phyloP scores from a whole-genome alignment of 345 rosid species.

The Pugionium cornutum region DNA sequence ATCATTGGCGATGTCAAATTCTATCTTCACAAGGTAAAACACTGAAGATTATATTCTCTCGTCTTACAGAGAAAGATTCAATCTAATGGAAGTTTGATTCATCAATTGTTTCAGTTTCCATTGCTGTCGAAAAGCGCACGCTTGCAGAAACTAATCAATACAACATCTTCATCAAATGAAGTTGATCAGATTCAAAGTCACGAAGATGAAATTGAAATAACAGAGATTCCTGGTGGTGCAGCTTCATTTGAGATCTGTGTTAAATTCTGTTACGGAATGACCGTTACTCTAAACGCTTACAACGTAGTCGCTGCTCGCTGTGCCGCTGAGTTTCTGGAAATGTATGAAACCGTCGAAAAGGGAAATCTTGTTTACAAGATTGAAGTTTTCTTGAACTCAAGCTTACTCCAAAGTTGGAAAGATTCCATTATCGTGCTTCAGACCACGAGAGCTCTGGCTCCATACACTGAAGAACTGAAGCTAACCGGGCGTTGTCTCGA shows the following conservation, averaged over 20 bases:
- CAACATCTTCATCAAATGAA: constrained; percentile 41
- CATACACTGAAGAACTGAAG: constrained; percentile 64
- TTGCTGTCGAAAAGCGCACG: constrained; percentile 64
- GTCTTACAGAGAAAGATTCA: constrained; percentile 17
- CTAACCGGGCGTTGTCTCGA: constrained; percentile 66
- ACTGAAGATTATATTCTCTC: neutral
- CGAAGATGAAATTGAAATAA: constrained; percentile 65
- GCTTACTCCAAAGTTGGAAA: constrained; percentile 77
- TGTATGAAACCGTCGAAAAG: constrained; percentile 64
- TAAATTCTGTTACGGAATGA: constrained; percentile 95
- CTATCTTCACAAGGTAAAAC: constrained; percentile 69
- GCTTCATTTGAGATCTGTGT: constrained; percentile 88
- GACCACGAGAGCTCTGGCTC: constrained; percentile 55
- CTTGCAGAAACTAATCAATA: constrained; percentile 57
- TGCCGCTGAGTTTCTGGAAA: constrained; percentile 79
- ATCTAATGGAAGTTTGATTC: neutral
- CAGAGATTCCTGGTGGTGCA: constrained; percentile 86
- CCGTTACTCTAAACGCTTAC: constrained; percentile 86
- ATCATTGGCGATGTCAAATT: constrained; percentile 63
- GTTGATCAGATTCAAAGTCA: constrained; percentile 42
- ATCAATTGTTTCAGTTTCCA: constrained; percentile 51
- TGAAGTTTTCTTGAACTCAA: constrained; percentile 70
- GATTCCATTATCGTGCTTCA: constrained; percentile 76
- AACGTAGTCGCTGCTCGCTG: constrained; percentile 85
- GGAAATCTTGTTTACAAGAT: constrained; percentile 77